These are phyloP conservation scores for Pseudoperonospora humuli DNA, from an alignment of 352 stramenopile species.

Conservation along the genomic window DNA sequence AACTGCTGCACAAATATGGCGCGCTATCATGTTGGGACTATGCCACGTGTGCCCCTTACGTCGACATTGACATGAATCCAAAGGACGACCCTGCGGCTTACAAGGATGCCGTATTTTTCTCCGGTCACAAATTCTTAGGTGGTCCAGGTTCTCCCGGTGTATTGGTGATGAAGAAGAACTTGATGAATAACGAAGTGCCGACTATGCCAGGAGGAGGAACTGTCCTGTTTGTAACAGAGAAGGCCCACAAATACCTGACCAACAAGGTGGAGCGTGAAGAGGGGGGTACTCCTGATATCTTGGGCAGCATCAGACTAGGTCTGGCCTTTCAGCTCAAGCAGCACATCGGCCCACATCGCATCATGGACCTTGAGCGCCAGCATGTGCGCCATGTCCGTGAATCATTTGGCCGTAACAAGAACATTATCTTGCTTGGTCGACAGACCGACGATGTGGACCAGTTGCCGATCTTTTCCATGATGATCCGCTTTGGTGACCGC, in stretches of 20 bases:
- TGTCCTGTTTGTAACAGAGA: slow-evolving; percentile 51
- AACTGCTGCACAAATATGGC: slow-evolving; percentile 86
- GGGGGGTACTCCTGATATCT: slow-evolving; percentile 92
- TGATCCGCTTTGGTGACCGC: slow-evolving; percentile 77
- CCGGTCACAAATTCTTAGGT: slow-evolving; percentile 94
- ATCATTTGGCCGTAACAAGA: slow-evolving; percentile 39
- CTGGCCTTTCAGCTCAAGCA: slow-evolving; percentile 90
- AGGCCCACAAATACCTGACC: slow-evolving; percentile 52
- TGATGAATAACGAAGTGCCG: slow-evolving; percentile 54
- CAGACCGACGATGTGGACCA: too few species aligned
- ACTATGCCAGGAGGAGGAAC: slow-evolving; percentile 40
- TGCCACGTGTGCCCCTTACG: slow-evolving; percentile 90
- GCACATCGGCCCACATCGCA: slow-evolving; percentile 36
- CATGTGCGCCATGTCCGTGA: slow-evolving; percentile 31
- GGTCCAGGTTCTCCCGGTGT: slow-evolving; percentile 89
- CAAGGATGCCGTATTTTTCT: slow-evolving; percentile 95
- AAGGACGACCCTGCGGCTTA: slow-evolving; percentile 26
- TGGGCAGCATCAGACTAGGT: slow-evolving; percentile 89
- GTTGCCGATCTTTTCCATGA: slow-evolving; percentile 94
- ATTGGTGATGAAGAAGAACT: slow-evolving; percentile 91
- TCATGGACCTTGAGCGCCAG: slow-evolving; percentile 43
- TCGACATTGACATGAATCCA: slow-evolving; percentile 95
- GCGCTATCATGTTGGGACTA: slow-evolving; percentile 95
- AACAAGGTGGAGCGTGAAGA: slow-evolving; percentile 88
- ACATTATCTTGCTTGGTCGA: slow-evolving; percentile 87